Percentiles rank a stretch among this genome's conserved stretches.
phyloP scores from a whole-genome alignment of 2,329 filamentous ascomycete species.

The Phyllosticta citriasiana region DNA sequence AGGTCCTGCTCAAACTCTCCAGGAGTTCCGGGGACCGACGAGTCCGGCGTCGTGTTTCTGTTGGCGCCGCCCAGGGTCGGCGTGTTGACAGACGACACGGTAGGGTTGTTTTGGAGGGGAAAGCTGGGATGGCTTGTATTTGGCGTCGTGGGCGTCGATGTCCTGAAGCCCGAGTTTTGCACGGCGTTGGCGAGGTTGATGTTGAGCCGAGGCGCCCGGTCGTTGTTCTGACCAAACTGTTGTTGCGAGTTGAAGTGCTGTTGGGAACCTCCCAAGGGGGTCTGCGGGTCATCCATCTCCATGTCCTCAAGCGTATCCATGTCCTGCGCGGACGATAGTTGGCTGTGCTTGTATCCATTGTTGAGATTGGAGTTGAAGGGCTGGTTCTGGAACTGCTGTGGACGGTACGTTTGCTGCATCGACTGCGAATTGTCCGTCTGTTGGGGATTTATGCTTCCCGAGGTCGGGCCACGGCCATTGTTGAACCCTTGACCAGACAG shows the following conservation, averaged over 20 bases:
- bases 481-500: constrained; percentile 36
- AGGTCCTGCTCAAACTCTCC: constrained; percentile 68
- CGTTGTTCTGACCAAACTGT: constrained; percentile 43
- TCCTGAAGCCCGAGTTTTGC: constrained; percentile 64
- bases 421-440: constrained; percentile 21
- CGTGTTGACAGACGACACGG: constrained; percentile 93
- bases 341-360: constrained; percentile 26
- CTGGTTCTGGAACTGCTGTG: constrained; percentile 30
- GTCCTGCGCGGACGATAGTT: constrained; percentile 40
- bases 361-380: constrained; percentile 10
- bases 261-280: constrained; percentile 57
- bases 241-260: constrained; percentile 48
- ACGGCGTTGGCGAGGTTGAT: constrained; percentile 65
- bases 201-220: constrained; percentile 61
- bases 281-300: constrained; percentile 72
- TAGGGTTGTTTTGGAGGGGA: constrained; percentile 82
- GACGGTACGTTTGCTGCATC: constrained; percentile 27
- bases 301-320: constrained; percentile 86
- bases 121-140: constrained; percentile 56
- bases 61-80: constrained; percentile 66
- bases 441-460: constrained; percentile 15
- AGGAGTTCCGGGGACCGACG: constrained; percentile 59
- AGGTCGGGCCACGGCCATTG: constrained; percentile 2
- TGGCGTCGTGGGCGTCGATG: constrained; percentile 78
- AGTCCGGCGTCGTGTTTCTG: constrained; percentile 52